Conservation (phyloP, 1,284 basidiomycete genomes). For the Sanghuangporus weigelae region DNA sequence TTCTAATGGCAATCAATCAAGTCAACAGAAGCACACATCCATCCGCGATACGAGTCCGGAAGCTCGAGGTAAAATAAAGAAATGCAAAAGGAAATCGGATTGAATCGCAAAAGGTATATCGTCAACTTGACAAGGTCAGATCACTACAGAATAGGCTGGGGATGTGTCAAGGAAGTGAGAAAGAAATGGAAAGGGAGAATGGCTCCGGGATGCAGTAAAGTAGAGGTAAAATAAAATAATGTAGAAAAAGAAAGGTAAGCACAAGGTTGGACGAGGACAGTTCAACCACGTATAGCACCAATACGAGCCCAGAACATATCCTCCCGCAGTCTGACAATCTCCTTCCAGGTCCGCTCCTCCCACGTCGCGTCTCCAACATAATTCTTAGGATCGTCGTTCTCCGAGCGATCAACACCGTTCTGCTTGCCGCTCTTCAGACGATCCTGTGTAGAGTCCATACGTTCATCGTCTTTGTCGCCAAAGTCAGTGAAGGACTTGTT, state of each 20-base stretch:
- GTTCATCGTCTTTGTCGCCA: background rate
- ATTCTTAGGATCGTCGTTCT: constrained; percentile 23
- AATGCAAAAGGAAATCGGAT: background rate
- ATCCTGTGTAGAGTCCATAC: background rate
- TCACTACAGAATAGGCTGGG: background rate
- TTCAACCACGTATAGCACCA: constrained; percentile 48
- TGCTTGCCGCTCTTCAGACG: background rate
- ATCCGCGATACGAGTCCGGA: background rate
- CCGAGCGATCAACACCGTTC: constrained; percentile 17
- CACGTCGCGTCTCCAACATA: constrained; percentile 67
- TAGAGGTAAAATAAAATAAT: background rate
- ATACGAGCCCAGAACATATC: constrained; percentile 88
- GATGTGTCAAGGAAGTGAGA: background rate
- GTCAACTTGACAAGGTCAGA: background rate
- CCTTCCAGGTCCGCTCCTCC: constrained; percentile 89
- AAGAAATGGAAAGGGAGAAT: background rate
- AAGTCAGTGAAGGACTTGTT: background rate
- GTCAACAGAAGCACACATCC: background rate
- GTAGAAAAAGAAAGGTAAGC: background rate
- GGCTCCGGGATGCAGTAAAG: background rate
- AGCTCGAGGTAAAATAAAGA: background rate
- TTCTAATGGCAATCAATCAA: background rate
- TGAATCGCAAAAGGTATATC: background rate
- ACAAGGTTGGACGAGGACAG: background rate
- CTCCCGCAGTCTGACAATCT: constrained; percentile 76